phyloP scores from a whole-genome alignment of 1,284 basidiomycete genomes.

The Mycena citricolor region DNA sequence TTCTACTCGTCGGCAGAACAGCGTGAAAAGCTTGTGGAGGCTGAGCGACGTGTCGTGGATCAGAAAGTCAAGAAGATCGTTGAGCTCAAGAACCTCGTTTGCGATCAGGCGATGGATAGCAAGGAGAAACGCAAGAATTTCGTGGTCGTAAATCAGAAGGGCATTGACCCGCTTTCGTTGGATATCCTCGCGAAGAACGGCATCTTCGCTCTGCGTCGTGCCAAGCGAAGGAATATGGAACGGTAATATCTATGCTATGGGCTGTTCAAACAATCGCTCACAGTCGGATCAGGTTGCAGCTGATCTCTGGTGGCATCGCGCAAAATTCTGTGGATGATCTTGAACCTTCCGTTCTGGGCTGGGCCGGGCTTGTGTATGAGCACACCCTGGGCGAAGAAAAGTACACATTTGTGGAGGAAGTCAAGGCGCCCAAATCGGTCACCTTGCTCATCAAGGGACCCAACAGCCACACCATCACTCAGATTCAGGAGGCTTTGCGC shows the following conservation, averaged over 20 bases:
- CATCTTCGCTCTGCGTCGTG: conserved; percentile 91
- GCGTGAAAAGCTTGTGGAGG: conserved; percentile 98
- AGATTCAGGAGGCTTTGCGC: conserved; percentile 95
- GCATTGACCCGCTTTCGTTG: conserved; percentile 96
- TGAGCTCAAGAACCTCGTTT: conserved; percentile 95
- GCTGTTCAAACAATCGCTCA: conserved; percentile 11
- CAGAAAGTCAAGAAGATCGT: conserved; percentile 96
- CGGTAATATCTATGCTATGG: conserved; percentile 52
- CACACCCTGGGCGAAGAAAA: conserved; percentile 99
- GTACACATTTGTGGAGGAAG: conserved; percentile 97
- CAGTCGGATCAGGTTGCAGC: conserved; percentile 87
- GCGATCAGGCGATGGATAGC: conserved; percentile 84
- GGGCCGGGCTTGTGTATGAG: conserved; percentile 98
- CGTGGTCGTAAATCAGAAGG: conserved; percentile 98
- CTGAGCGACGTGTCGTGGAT: conserved; percentile 93
- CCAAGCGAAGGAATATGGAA: conserved; percentile 98
- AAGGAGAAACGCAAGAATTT: conserved; percentile 85
- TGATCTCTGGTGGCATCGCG: conserved; percentile 92
- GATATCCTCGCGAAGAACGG: conserved; percentile 98
- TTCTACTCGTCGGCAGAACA: conserved; percentile 99
- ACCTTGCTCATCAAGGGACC: conserved; percentile 99
- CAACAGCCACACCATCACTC: conserved; percentile 93
- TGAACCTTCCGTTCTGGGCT: conserved; percentile 88
- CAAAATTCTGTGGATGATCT: conserved; percentile 99
- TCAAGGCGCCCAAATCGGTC: conserved; percentile 94